Base-by-base conservation (phyloP, 176 grass and related monocot species). In the Oropetium thomaeum region DNA sequence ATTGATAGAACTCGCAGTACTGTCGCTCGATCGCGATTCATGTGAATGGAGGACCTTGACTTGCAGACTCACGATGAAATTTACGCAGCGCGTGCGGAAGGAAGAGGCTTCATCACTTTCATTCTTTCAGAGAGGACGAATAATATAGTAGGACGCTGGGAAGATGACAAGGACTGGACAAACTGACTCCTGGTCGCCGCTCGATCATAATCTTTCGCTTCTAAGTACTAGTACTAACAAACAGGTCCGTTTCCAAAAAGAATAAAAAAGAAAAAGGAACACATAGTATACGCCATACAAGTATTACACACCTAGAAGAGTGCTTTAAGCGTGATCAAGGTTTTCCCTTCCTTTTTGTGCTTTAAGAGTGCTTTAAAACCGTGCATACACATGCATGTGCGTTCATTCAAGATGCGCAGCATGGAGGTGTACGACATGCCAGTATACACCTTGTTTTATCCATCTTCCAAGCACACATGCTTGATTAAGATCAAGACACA, bases 31-130 rank as follows among this genome's bases (percentile, higher is more conserved):
- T 53, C 15, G 31, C 16, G 2, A 14, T 71, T 54, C 43, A 34
- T 78, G 82, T 43, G 82, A 58, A 84, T 49, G 70, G 69, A 79
- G 69, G 75, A 79, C 70, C 70, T 80, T 80, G 86, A 83, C 86
- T 88, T 70, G 63, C 82, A 62, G 30, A 71, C 19, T 44, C 31
- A 8, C 28, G 5, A 39, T 7, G 34, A 69, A 83, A 58, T 20
- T 75, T 63, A 45, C 5, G 1, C 34, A 19, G 2, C 80, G 71
- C 62, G 80, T 69, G 86, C 17, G 68, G 67, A 87, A 40, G 74
- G 54, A 4, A 32, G 22, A 47, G 13, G 44, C 44, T 47, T 41
- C 11, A n/a, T 43, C 20, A n/a, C 34, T 68, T 52, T n/a, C n/a
- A n/a, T n/a, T n/a, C n/a, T n/a, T n/a, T n/a, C n/a, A n/a, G 52